These are phyloP conservation scores for Plantago coronopus DNA, from an alignment of 305 asterid species.

Conservation along the genomic window DNA sequence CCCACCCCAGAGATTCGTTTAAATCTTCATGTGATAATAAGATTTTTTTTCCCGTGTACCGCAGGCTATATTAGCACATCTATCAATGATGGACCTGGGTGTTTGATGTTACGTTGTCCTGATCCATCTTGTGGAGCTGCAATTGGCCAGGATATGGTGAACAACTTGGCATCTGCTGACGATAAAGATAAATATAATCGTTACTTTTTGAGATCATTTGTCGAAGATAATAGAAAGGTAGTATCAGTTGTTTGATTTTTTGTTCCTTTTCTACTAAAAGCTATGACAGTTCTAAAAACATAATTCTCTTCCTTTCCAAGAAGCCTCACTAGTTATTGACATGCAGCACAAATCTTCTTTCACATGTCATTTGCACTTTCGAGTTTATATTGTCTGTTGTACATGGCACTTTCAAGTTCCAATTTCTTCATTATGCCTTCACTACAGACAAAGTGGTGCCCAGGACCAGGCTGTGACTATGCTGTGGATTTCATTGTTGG, in stretches of 20 bases:
- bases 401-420: conserved; percentile 15
- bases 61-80: conserved; percentile 67
- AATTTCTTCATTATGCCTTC: conserved; percentile 18
- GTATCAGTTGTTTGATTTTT: background rate
- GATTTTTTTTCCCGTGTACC: conserved; percentile 13
- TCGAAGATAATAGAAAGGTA: conserved; percentile 75
- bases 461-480: conserved; percentile 92
- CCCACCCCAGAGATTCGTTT: background rate
- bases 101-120: conserved; percentile 73
- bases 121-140: conserved; percentile 78
- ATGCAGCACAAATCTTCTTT: background rate
- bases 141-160: conserved; percentile 67
- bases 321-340: conserved; percentile 1
- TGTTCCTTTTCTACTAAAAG: background rate
- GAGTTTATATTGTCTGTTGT: background rate
- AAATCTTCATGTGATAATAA: conserved; percentile 2
- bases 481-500: conserved; percentile 82
- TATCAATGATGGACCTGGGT: conserved; percentile 73
- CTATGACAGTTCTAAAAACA: background rate
- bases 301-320: background rate
- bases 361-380: conserved; percentile 9
- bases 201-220: conserved; percentile 58
- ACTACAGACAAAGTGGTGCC: conserved; percentile 89
- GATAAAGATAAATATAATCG: conserved; percentile 51
- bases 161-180: conserved; percentile 44